Conservation (phyloP, 2,329 filamentous ascomycete genomes). For the Aspergillus intermedius region DNA sequence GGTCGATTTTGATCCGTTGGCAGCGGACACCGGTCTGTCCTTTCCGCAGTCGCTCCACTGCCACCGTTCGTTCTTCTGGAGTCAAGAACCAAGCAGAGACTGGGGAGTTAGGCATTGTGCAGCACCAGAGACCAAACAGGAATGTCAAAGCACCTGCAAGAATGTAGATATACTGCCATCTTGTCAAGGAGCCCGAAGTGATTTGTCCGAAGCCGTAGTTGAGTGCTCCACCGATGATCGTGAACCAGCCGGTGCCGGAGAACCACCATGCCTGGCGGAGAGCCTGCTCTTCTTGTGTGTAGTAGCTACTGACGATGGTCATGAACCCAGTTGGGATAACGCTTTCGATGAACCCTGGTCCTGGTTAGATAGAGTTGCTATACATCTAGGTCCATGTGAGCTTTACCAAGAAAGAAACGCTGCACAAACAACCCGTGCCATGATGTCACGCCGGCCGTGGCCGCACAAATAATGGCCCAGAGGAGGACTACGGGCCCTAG, state of each 20-base stretch:
- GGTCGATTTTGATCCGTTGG: conserved; percentile 52
- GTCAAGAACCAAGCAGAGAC: conserved; percentile 64
- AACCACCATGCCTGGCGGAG: conserved; percentile 64
- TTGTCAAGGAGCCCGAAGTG: conserved; percentile 44
- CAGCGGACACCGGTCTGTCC: conserved; percentile 60
- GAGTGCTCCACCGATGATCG: conserved; percentile 56
- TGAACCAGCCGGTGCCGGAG: conserved; percentile 51
- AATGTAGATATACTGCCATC: conserved; percentile 68
- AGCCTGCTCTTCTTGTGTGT: conserved; percentile 60
- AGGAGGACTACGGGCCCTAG: conserved; percentile 51
- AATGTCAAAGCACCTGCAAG: conserved; percentile 59
- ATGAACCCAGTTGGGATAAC: conserved; percentile 62
- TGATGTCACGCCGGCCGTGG: conserved; percentile 59
- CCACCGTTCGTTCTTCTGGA: conserved; percentile 55
- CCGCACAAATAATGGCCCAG: conserved; percentile 62
- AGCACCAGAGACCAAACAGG: conserved; percentile 59
- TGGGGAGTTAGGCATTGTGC: conserved; percentile 59
- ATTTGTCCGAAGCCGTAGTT: conserved; percentile 66
- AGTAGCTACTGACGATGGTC: conserved; percentile 56
- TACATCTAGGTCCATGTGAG: neutral
- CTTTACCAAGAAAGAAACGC: conserved; percentile 52
- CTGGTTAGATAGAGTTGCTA: neutral
- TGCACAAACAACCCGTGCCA: conserved; percentile 60
- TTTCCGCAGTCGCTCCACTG: conserved; percentile 56
- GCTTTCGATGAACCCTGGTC: conserved; percentile 51